Evolutionary conservation across 2,329 filamentous ascomycete genomes (phyloP).

Genomic region (Xylariaceae sp.): DNA sequence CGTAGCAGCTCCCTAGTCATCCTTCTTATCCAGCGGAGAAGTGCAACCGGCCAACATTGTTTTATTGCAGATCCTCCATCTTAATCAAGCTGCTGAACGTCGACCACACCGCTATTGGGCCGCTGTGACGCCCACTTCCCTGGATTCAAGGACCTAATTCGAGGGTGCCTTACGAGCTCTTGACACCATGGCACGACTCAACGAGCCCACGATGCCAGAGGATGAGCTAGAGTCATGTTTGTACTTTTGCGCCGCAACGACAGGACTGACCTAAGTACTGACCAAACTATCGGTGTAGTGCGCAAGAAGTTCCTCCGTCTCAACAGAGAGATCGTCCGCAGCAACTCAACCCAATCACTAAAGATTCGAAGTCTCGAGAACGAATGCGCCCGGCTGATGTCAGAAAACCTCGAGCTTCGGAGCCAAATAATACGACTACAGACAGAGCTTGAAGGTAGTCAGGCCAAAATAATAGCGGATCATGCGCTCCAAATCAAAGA

Average conservation of each 20-base stretch:
- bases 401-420: constrained; percentile 72
- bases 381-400: constrained; percentile 67
- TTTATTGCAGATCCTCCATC: not conserved
- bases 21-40: too few relatives aligned
- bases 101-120: constrained; percentile 3
- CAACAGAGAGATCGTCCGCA: constrained; percentile 76
- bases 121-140: constrained; percentile 2
- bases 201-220: constrained; percentile 63
- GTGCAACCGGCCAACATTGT: not conserved
- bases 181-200: constrained; percentile 69
- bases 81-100: constrained; percentile 4
- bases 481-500: constrained; percentile 65
- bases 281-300: constrained; percentile 44
- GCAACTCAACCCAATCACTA: constrained; percentile 71
- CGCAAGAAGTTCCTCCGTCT: constrained; percentile 75
- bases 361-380: constrained; percentile 72
- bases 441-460: constrained; percentile 58
- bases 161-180: constrained; percentile 23
- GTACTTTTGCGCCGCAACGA: too few relatives aligned
- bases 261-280: too few relatives aligned
- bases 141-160: constrained; percentile 12
- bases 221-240: constrained; percentile 68
- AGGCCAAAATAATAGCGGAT: constrained; percentile 54
- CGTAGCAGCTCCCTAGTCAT: constrained; percentile 8
- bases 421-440: constrained; percentile 66